A percentile compares a stretch with the other conserved stretches of the same genome.
phyloP scores from a whole-genome alignment of 306 rosid genomes.

The Vigna trinervia region DNA sequence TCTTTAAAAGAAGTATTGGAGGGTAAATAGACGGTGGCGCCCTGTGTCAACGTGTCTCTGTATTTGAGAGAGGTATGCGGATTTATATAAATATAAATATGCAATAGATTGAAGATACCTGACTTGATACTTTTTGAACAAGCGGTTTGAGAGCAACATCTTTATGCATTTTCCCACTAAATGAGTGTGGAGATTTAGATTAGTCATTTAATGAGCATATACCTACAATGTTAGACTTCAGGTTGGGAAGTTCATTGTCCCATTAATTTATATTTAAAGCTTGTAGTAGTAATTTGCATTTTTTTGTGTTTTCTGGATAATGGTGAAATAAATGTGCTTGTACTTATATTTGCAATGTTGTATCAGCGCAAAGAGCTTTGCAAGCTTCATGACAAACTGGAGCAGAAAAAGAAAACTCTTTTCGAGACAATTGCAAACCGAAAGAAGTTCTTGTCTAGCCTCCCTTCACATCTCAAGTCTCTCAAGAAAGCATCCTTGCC shows the following conservation, averaged over 20 bases:
- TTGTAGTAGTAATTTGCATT: not conserved
- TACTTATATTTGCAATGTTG: constrained; percentile 26
- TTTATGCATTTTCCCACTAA: not conserved
- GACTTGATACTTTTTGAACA: constrained; percentile 8
- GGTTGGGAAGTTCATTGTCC: not conserved
- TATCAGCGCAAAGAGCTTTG: constrained; percentile 83
- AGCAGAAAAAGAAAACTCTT: constrained; percentile 69
- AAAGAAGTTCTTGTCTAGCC: constrained; percentile 76
- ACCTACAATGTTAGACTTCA: not conserved
- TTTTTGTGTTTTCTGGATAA: constrained; percentile 1
- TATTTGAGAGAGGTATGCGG: not conserved
- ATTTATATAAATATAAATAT: not conserved
- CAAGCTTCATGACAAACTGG: constrained; percentile 71
- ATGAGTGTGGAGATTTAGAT: not conserved
- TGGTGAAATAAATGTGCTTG: not conserved
- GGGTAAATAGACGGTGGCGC: not conserved
- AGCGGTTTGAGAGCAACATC: not conserved
- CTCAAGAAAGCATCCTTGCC: constrained; percentile 85
- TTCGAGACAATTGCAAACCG: constrained; percentile 69
- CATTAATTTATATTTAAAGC: constrained; percentile 8
- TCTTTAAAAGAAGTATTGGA: not conserved
- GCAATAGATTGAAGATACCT: not conserved
- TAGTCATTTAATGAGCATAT: not conserved
- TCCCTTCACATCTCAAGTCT: constrained; percentile 82
- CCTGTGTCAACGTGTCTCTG: not conserved